Base-by-base conservation (phyloP, 2,329 filamentous ascomycete species). In the Zarea fungicola region DNA sequence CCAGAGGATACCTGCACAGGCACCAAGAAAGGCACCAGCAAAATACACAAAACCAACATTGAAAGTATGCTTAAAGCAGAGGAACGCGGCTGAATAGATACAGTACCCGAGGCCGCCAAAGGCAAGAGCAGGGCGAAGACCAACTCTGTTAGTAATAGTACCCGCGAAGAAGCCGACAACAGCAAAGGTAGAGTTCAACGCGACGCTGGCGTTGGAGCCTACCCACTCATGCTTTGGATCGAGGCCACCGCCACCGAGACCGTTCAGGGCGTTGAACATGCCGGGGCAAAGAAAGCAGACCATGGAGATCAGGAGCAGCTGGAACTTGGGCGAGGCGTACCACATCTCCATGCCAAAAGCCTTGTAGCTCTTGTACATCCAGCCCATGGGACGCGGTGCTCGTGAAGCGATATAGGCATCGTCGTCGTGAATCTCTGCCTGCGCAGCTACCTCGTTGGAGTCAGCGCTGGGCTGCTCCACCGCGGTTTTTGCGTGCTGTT, bases 1-100 rank as follows among this genome's bases (percentile, higher is more conserved):
- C 88, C 88, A 93, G 31, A 93, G 74, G 32, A 92, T 74, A 62
- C 85, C 87, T 40, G 88, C 88, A 62, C 87, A 91, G 50, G 89
- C 71, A 66, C 88, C 88, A 40, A 91, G 80, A 53, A 89, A 76
- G 14, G 83, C 84, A 56, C 88, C 88, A 6, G 87, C 81, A 58
- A 91, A 90, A 58, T 87, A 80, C 62, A 84, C 81, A 68, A 89
- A 91, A 52, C 83, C 84, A 52, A 76, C 69, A 62, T 85, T 85
- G 47, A 72, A 49, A 19, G 74, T 86, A 69, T 89, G 84, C 59
- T 80, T 82, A 69, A 84, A 90, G 68, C 72, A 77, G 34, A 90
- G 73, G 67, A 89, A 86, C 48, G 79, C 80, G 41, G 82, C 78
- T 39, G 85, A 77, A 63, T 91, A 90, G 65, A 91, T 71, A 61